A percentile compares a stretch with the other conserved stretches of the same genome.
Conservation (phyloP, 495 filamentous ascomycete species). For the Delitschia confertaspora region DNA sequence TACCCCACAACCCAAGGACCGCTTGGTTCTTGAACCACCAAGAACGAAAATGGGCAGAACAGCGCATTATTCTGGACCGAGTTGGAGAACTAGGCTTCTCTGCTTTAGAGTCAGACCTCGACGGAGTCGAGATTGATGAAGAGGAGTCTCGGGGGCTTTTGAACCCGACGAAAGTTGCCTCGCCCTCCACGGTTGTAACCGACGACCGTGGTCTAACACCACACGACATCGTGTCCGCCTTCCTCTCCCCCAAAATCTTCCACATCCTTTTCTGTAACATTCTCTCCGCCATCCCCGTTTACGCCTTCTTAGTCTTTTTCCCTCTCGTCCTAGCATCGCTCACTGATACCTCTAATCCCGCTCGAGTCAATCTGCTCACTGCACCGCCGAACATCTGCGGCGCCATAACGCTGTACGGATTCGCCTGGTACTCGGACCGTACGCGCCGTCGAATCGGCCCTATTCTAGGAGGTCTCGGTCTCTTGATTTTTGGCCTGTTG, state of each 20-base stretch:
- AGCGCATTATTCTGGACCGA: constrained; percentile 31
- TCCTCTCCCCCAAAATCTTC: constrained; percentile 46
- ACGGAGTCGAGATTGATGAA: constrained; percentile 16
- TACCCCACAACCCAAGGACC: constrained; percentile 41
- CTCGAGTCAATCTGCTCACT: constrained; percentile 47
- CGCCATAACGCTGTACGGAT: constrained; percentile 39
- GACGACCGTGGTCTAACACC: constrained; percentile 37
- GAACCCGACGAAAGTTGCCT: too few species aligned
- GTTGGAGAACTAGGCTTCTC: not conserved
- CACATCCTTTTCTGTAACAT: constrained; percentile 46
- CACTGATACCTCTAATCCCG: constrained; percentile 25
- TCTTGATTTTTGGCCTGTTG: constrained; percentile 42
- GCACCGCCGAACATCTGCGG: constrained; percentile 48
- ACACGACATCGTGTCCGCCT: constrained; percentile 42
- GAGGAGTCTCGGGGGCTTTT: constrained; percentile 22
- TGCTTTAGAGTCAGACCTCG: constrained; percentile 13
- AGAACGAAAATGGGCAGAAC: constrained; percentile 41
- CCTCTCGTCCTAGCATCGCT: constrained; percentile 41
- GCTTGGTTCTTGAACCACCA: constrained; percentile 47
- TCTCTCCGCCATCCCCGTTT: constrained; percentile 43
- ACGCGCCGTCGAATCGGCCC: constrained; percentile 40
- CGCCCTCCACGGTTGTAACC: constrained; percentile 15
- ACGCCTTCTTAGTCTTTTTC: constrained; percentile 49
- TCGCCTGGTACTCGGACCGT: constrained; percentile 43
- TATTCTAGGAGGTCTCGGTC: constrained; percentile 41